phyloP scores from a whole-genome alignment of 495 filamentous ascomycete species.

The Recurvomyces mirabilis region DNA sequence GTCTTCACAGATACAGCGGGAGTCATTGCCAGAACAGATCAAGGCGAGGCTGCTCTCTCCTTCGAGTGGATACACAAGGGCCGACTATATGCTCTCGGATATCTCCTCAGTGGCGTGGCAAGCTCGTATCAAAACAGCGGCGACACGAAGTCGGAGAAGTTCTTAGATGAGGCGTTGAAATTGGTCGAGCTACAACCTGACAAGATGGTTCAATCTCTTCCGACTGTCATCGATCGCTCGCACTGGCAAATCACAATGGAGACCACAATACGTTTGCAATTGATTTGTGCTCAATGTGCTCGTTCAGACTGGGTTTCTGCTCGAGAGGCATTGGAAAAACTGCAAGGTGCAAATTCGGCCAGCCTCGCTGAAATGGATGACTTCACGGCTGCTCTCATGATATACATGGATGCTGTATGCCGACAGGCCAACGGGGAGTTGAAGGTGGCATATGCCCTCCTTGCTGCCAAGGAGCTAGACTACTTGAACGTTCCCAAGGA shows the following conservation, averaged over 20 bases:
- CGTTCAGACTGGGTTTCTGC: constrained; percentile 55
- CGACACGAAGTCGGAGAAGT: constrained; percentile 57
- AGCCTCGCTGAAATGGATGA: constrained; percentile 3
- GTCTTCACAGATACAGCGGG: constrained; percentile 29
- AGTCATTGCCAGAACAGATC: constrained; percentile 26
- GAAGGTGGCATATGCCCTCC: constrained; percentile 51
- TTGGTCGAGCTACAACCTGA: neutral
- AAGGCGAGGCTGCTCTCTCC: constrained; percentile 33
- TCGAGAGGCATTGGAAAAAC: constrained; percentile 24
- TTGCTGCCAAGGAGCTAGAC: constrained; percentile 46
- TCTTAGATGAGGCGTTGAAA: constrained; percentile 53
- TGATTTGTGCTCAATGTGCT: constrained; percentile 47
- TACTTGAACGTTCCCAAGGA: constrained; percentile 36
- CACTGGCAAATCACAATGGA: constrained; percentile 43
- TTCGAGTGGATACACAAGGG: constrained; percentile 57
- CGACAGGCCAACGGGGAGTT: constrained; percentile 69
- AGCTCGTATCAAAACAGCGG: constrained; percentile 49
- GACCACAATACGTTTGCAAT: constrained; percentile 48
- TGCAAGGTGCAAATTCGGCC: neutral
- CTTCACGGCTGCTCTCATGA: constrained; percentile 34
- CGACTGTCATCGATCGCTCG: constrained; percentile 31
- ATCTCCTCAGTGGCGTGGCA: constrained; percentile 60
- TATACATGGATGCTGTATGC: constrained; percentile 66
- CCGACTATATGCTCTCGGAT: constrained; percentile 61
- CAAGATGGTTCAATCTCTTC: constrained; percentile 32